These are phyloP conservation scores for Penstemon barbatus DNA, from an alignment of 257 asterid genomes.

Conservation along the genomic window DNA sequence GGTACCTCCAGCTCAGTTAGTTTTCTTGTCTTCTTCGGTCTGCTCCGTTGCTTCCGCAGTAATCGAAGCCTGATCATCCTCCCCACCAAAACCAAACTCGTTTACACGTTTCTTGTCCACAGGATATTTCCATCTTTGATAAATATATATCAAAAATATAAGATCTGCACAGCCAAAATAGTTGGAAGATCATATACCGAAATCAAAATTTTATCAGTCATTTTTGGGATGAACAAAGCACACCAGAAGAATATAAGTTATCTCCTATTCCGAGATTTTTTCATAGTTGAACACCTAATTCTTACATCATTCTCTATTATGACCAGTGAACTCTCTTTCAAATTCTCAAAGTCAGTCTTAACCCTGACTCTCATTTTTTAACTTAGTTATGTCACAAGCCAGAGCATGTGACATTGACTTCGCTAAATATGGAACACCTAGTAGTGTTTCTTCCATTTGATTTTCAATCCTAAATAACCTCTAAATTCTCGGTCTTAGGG, in stretches of 20 bases:
- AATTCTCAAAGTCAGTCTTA: no score
- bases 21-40: conserved; percentile 78
- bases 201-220: neutral
- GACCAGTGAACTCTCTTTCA: no score
- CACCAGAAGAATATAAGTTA: neutral
- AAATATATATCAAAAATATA: conserved; percentile 78
- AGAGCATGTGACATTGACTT: no score
- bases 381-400: no score
- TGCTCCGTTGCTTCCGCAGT: conserved; percentile 35
- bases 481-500: no score
- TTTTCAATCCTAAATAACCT: no score
- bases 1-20: conserved; percentile 46
- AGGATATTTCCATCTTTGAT: conserved; percentile 90
- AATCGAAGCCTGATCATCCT: conserved; percentile 55
- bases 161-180: conserved; percentile 63
- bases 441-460: no score
- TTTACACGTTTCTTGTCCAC: conserved; percentile 91
- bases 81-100: conserved; percentile 91
- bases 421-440: no score
- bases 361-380: no score
- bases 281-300: no score
- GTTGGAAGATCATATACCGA: conserved; percentile 6
- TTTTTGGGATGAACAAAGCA: neutral
- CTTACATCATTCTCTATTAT: no score
- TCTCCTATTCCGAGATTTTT: no score